These are phyloP conservation scores for Candida germanica DNA, from an alignment of 805 yeast species.

Conservation along the genomic window DNA sequence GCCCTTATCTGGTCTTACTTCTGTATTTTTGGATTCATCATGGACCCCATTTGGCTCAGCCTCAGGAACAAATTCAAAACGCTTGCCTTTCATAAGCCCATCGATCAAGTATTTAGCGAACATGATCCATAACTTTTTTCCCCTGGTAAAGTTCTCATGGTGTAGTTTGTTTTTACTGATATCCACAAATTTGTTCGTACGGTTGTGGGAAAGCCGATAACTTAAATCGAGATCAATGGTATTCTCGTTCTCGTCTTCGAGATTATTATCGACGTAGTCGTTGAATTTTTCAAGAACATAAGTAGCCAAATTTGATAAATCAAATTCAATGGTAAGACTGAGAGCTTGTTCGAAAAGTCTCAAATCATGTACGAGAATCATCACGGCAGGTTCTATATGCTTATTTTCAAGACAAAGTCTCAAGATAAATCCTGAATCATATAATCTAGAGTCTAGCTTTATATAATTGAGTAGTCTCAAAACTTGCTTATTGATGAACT, in stretches of 20 bases:
- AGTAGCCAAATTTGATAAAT: conserved; percentile 53
- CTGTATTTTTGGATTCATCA: not conserved
- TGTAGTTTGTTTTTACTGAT: conserved; percentile 31
- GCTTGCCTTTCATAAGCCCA: conserved; percentile 22
- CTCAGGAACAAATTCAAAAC: conserved; percentile 14
- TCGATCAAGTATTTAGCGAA: conserved; percentile 52
- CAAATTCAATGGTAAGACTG: conserved; percentile 61
- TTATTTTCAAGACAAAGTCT: conserved; percentile 64
- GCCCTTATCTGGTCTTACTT: not conserved
- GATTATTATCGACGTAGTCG: conserved; percentile 15
- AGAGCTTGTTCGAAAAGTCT: conserved; percentile 79
- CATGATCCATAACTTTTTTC: conserved; percentile 72
- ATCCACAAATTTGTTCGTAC: conserved; percentile 34
- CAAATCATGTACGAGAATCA: conserved; percentile 62
- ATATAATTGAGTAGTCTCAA: conserved; percentile 26
- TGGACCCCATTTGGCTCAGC: conserved; percentile 11
- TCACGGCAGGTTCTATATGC: conserved; percentile 64
- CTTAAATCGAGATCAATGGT: conserved; percentile 4
- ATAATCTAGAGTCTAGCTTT: conserved; percentile 27
- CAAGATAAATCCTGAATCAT: conserved; percentile 72
- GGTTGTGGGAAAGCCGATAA: too few relatives aligned
- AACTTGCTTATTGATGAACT: conserved; percentile 25
- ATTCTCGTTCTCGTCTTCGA: conserved; percentile 3
- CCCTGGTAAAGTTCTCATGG: conserved; percentile 35
- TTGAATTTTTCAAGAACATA: conserved; percentile 33